phyloP scores from a whole-genome alignment of 345 rosid species.

The Moricandia moricandioides region DNA sequence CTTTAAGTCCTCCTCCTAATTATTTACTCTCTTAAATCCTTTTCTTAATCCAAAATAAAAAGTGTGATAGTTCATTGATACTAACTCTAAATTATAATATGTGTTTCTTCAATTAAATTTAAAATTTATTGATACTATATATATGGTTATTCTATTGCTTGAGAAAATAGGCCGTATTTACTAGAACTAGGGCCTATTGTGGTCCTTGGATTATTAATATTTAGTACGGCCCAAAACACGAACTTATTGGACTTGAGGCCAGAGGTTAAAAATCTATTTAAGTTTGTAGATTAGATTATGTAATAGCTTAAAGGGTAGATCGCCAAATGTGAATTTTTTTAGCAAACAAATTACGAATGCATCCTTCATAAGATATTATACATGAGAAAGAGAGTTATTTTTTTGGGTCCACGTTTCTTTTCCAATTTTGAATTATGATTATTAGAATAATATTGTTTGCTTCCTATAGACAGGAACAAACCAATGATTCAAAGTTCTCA shows the following conservation, averaged over 20 bases:
- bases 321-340: not conserved
- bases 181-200: conserved; percentile 1
- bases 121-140: too few relatives aligned
- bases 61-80: not conserved
- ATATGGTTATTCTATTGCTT: not conserved
- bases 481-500: not conserved
- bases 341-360: not conserved
- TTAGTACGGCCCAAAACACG: not conserved
- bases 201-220: not conserved
- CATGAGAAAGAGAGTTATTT: not conserved
- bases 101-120: not conserved
- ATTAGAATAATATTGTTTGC: not conserved
- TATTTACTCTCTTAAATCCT: not conserved
- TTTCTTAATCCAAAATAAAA: conserved; percentile 2
- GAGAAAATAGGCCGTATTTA: conserved; percentile 1
- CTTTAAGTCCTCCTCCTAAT: conserved; percentile 34
- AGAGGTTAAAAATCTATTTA: not conserved
- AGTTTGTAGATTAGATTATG: not conserved
- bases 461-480: not conserved
- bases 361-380: not conserved
- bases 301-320: not conserved
- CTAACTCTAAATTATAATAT: too few relatives aligned
- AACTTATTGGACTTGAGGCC: not conserved
- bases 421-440: not conserved
- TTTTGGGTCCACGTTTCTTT: not conserved